Conservation (phyloP, 1,284 basidiomycete species). For the Pyrrhoderma lamaoense region DNA sequence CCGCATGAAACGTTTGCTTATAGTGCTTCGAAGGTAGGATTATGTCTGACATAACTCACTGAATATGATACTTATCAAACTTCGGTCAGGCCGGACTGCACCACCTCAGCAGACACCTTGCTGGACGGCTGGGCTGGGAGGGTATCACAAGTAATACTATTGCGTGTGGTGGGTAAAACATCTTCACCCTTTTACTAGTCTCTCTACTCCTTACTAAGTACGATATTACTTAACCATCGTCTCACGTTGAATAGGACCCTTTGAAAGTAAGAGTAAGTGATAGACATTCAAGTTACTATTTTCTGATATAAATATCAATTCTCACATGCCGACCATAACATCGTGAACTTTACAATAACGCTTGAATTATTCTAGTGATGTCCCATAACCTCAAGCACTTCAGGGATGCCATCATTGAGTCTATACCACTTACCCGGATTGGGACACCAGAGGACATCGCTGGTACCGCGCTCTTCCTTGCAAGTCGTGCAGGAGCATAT, state of each 20-base stretch:
- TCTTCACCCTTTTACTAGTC: too few species aligned
- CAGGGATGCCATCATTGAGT: conserved; percentile 39
- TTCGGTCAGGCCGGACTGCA: conserved; percentile 39
- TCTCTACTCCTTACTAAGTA: background rate
- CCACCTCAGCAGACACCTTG: conserved; percentile 58
- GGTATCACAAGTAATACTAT: conserved; percentile 64
- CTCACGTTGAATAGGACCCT: conserved; percentile 31
- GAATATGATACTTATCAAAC: background rate
- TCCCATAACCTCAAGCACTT: conserved; percentile 43
- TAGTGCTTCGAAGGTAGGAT: conserved; percentile 51
- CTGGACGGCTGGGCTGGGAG: conserved; percentile 50
- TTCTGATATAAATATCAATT: too few species aligned
- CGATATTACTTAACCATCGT: background rate
- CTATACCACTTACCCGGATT: conserved; percentile 48
- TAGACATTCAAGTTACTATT: too few species aligned
- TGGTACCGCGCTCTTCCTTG: conserved; percentile 54
- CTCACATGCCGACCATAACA: background rate
- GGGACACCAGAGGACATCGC: conserved; percentile 59
- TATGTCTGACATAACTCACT: conserved; percentile 17
- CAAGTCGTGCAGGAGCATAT: conserved; percentile 52
- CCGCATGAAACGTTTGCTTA: conserved; percentile 64
- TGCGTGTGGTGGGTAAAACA: conserved; percentile 46
- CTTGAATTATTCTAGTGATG: conserved; percentile 51
- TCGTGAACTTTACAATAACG: background rate
- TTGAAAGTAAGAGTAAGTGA: conserved; percentile 42